Conservation (phyloP, 257 asterid species). For the Thymus quinquecostatus region DNA sequence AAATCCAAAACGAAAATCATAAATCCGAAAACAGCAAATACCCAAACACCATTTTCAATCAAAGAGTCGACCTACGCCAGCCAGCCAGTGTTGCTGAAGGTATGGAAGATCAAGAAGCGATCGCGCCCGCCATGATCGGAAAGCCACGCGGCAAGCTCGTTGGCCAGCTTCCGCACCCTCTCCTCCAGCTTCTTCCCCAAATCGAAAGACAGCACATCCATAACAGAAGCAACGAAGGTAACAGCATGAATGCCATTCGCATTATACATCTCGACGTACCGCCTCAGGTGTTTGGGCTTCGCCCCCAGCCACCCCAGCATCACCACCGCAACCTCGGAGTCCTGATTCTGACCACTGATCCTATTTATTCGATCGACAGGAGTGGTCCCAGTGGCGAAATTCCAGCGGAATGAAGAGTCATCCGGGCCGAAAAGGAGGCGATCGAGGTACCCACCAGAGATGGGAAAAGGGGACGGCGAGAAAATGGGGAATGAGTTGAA, state of each 20-base stretch:
- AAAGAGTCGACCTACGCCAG: conserved; percentile 74
- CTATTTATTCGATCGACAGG: conserved; percentile 19
- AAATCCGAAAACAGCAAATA: background rate
- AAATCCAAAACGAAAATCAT: background rate
- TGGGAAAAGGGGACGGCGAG: conserved; percentile 29
- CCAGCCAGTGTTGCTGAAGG: conserved; percentile 97
- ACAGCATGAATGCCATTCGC: conserved; percentile 69
- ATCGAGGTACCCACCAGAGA: conserved; percentile 35
- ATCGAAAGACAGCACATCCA: conserved; percentile 71
- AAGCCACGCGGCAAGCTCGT: conserved; percentile 67
- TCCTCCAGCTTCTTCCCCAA: conserved; percentile 68
- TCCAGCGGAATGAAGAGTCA: conserved; percentile 45
- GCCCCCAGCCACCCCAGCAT: conserved; percentile 91
- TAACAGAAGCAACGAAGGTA: conserved; percentile 72
- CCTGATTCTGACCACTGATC: conserved; percentile 26
- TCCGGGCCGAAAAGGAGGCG: conserved; percentile 40
- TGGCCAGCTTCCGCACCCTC: conserved; percentile 53
- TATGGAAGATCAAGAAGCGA: conserved; percentile 71
- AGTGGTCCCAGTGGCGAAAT: conserved; percentile 33
- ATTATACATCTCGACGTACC: conserved; percentile 69
- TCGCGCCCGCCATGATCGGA: conserved; percentile 52
- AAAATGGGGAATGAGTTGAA: conserved; percentile 31
- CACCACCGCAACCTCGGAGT: conserved; percentile 72
- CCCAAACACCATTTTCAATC: background rate
- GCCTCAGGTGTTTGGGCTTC: conserved; percentile 69